Evolutionary conservation across 2,329 filamentous ascomycete genomes (phyloP), one percentile per base, ranked within the genome.

Genomic region (Fusarium bulbicola): DNA sequence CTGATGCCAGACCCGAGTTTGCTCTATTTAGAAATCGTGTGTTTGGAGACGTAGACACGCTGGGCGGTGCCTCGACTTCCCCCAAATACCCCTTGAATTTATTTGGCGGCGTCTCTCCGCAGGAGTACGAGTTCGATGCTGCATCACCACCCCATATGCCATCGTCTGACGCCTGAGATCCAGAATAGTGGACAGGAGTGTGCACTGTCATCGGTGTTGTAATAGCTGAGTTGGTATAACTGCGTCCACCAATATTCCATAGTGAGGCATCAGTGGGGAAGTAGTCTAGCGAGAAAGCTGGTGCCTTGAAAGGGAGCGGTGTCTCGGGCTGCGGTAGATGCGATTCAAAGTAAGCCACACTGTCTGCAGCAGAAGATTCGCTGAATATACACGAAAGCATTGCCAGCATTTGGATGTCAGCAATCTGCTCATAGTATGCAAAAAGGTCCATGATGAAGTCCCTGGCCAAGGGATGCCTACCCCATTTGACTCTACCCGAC

Each of bases 311-410:
- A 6, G 89, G 86, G 20, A 92, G 82, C 13, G 90, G 90, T 32
- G 88, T 91, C 72, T 91, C 88, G 11, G 89, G 86, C 62, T 90
- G 86, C 1, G 87, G 85, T 58, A 90, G 82, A 63, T 85, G 85
- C 4, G 87, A 86, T 70, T 89, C 89, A 21, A 86, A 85, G 72
- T 90, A 90, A 8, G 89, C 87, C 30, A 89, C 84, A 54, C 85
- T 85, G 65, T 90, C 86, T 47, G 88, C 84, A 1, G 86, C 83
- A 18, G 86, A 85, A 1, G 90, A 86, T 57, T 92, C 90, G 73
- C 87, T 89, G 77, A 93, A 92, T 64, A 92, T 87, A 79, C 91
- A 92, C 4, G 91, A 91, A 34, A 93, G 84, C 90, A 92, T 92
- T 14, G 91, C 91, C 59, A 93, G 78, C 91, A 93, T 93, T 79